Evolutionary conservation across 2,329 filamentous ascomycete species (phyloP), one percentile per base, ranked within the genome.

Genomic region (Sporothrix pseudoabietina): DNA sequence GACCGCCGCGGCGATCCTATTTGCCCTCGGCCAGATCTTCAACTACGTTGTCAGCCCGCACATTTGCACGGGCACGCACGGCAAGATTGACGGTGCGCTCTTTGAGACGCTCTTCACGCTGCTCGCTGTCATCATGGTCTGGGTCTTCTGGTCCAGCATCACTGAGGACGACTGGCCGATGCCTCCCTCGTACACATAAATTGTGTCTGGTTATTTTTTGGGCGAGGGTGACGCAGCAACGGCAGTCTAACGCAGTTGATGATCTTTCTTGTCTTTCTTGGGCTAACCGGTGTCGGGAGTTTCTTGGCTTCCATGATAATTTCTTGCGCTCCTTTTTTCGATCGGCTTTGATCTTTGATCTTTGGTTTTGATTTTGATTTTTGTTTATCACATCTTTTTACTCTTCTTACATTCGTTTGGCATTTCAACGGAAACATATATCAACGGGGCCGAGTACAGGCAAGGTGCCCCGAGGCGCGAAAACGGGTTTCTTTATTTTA

Each of bases 131-230:
- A 86, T 93, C 22, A 89, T 89, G 83, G 84, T 98, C 76, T 99
- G 96, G 94, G 82, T 93, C 73, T 99, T 99, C 86, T 99, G 96
- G 96, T 97, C 94, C 65, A 98, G 94, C 84, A 99, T 99, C 78
- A 99, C 96, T 19, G 96, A 99, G 83, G 96, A 99, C 79, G 95
- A 98, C 84, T 99, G 96, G 96, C 94, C 94, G 22, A 87, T 87
- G 82, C 84, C 85, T 47, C 82, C 81, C 10, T 81, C 81, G 72
- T 80, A 76, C 68, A 69, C 75, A 59, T 77, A 47, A 73, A 14
- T 9, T 39, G 26, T 19, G 19, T 6, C 49, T 26, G 1, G 26
- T 26, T 26, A 26, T 26, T 26, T 26, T 26, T 26, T 26, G 26
- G 26, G 26, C 26, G 16, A 61, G 12, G 16, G 39, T 4, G n/a